Conservation (phyloP, 192 early-diverging fungal genomes). For the Coemansia sp. region DNA sequence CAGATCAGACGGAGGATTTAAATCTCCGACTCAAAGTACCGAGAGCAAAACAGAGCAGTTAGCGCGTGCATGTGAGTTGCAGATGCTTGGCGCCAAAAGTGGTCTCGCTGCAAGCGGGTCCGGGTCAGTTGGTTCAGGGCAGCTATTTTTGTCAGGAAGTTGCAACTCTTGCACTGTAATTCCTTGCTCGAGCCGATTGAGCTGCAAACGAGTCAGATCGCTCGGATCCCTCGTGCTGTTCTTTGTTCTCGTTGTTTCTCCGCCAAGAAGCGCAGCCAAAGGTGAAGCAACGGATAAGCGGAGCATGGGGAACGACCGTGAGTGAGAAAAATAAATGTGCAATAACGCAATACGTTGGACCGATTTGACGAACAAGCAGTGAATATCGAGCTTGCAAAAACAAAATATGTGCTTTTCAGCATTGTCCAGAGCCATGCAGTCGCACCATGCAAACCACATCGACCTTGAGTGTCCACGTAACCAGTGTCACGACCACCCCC, state of each 20-base stretch:
- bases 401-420: too few species aligned
- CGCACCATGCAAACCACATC: not conserved
- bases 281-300: not conserved
- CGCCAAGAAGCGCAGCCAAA: too few species aligned
- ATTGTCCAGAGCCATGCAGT: too few species aligned
- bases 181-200: too few species aligned
- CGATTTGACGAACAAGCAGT: not conserved
- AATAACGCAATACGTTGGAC: not conserved
- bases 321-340: conserved; percentile 1
- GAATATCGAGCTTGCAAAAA: not conserved
- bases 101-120: too few species aligned
- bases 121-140: too few species aligned
- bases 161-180: too few species aligned
- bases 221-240: not conserved
- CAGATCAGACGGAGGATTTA: not conserved
- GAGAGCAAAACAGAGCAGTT: not conserved
- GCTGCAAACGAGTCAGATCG: too few species aligned
- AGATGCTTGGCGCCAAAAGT: too few species aligned
- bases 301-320: not conserved
- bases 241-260: not conserved
- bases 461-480: too few species aligned
- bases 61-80: not conserved
- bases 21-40: too few species aligned
- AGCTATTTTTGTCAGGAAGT: too few species aligned
- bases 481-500: not conserved